Percentiles rank a stretch among this genome's conserved stretches.
Conservation (phyloP, 345 rosid species). For the Acer saccharum region DNA sequence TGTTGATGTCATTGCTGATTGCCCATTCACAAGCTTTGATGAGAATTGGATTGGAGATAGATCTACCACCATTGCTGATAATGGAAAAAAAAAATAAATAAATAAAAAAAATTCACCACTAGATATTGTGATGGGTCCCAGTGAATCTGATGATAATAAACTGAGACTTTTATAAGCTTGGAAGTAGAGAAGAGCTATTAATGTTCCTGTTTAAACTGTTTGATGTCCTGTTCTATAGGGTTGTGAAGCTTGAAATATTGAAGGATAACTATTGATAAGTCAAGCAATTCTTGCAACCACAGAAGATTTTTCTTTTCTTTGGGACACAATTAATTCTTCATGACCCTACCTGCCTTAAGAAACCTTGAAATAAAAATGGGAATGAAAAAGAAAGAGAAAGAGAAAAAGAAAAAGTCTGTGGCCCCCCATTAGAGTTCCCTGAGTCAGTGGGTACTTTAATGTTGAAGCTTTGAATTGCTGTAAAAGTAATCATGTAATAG, state of each 20-base stretch:
- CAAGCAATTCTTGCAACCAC: neutral
- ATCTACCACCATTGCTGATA: slow-evolving; percentile 4
- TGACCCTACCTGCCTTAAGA: slow-evolving; percentile 24
- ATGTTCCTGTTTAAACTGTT: neutral
- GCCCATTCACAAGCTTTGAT: neutral
- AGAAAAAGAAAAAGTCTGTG: slow-evolving; percentile 23
- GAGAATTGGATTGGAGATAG: neutral
- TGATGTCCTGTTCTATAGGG: neutral
- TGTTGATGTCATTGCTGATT: too few relatives aligned
- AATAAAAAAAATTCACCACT: neutral
- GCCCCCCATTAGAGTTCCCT: slow-evolving; percentile 7
- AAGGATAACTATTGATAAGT: slow-evolving; percentile 9
- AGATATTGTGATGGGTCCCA: slow-evolving; percentile 25
- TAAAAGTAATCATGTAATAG: slow-evolving; percentile 39
- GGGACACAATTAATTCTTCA: neutral
- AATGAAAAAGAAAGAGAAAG: slow-evolving; percentile 1
- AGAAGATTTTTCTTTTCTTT: neutral
- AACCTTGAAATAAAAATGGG: neutral
- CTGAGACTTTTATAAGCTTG: neutral
- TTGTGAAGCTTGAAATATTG: neutral
- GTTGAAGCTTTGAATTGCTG: slow-evolving; percentile 27
- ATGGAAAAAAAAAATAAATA: too few relatives aligned
- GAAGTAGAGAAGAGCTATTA: neutral
- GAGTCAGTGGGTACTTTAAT: slow-evolving; percentile 25
- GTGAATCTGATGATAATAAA: neutral